These are phyloP conservation scores for Hippophae gyantsensis DNA, from an alignment of 306 rosid species.

Conservation along the genomic window DNA sequence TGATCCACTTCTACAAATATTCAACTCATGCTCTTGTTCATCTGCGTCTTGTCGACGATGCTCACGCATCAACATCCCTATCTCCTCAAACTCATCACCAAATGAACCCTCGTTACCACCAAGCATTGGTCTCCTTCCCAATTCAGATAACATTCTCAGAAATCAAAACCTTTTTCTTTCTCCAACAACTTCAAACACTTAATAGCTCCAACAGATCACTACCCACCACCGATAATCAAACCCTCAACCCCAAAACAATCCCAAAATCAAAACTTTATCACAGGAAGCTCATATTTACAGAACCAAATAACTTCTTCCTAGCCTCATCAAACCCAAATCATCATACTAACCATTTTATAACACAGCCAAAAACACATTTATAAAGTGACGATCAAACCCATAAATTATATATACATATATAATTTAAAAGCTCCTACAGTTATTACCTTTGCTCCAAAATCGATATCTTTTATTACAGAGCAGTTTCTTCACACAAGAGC, in stretches of 20 bases:
- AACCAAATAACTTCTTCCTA: constrained; percentile 17
- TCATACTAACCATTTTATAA: constrained; percentile 15
- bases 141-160: constrained; percentile 60
- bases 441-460: neutral
- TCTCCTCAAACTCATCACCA: constrained; percentile 86
- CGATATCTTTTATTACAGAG: constrained; percentile 15
- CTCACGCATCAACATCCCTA: constrained; percentile 72
- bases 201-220: constrained; percentile 14
- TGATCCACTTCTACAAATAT: constrained; percentile 77
- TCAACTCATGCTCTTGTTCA: constrained; percentile 63
- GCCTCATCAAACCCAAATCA: constrained; percentile 29
- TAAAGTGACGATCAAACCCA: constrained; percentile 21
- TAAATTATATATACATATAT: neutral
- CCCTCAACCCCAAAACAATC: constrained; percentile 22
- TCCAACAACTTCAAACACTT: neutral
- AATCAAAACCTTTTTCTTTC: constrained; percentile 16
- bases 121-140: constrained; percentile 67
- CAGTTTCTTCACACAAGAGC: constrained; percentile 4
- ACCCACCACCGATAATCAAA: constrained; percentile 19
- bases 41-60: constrained; percentile 68
- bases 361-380: constrained; percentile 8
- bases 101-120: constrained; percentile 72
- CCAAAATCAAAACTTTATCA: constrained; percentile 20
- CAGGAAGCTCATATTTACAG: constrained; percentile 28
- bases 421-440: constrained; percentile 1